A percentile compares a stretch with the other conserved stretches of the same genome.
These are phyloP conservation scores for Mycena galopus DNA, from an alignment of 768 basidiomycete genomes.

Conservation along the genomic window DNA sequence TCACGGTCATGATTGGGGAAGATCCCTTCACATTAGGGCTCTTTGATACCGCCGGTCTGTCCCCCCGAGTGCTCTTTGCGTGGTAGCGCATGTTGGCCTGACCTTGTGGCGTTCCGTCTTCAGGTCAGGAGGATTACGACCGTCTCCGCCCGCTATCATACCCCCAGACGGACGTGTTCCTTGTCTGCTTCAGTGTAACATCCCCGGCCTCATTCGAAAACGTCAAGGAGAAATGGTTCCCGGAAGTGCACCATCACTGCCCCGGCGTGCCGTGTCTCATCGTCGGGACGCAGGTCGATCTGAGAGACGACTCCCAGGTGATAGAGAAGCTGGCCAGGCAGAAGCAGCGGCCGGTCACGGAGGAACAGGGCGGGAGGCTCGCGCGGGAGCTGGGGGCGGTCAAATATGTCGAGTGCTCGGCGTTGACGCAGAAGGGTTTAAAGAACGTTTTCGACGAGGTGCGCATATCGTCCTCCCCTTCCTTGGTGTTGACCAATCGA, in stretches of 20 bases:
- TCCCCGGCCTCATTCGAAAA: conserved; percentile 99
- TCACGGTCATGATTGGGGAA: conserved; percentile 99
- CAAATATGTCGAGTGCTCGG: conserved; percentile 99
- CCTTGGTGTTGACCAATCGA: background rate
- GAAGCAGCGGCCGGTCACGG: conserved; percentile 93
- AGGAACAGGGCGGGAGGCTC: conserved; percentile 92
- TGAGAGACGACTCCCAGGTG: conserved; percentile 93
- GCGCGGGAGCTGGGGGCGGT: conserved; percentile 98
- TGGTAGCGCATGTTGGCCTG: conserved; percentile 27
- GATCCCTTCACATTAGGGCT: conserved; percentile 98
- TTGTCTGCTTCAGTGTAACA: conserved; percentile 99
- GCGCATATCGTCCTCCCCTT: conserved; percentile 46
- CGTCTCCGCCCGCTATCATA: conserved; percentile 98
- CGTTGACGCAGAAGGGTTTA: conserved; percentile 97
- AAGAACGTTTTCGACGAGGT: conserved; percentile 99
- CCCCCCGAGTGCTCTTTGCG: conserved; percentile 9
- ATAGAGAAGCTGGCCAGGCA: conserved; percentile 96
- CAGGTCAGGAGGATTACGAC: conserved; percentile 99
- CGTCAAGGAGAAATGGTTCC: conserved; percentile 99
- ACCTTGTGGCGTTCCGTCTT: conserved; percentile 10
- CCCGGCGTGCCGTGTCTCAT: conserved; percentile 99
- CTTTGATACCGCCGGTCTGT: conserved; percentile 98
- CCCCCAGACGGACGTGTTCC: conserved; percentile 99
- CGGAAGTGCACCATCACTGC: conserved; percentile 99
- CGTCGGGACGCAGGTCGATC: conserved; percentile 97